phyloP scores from a whole-genome alignment of 192 early-diverging fungal genomes.

The Linnemannia exigua region DNA sequence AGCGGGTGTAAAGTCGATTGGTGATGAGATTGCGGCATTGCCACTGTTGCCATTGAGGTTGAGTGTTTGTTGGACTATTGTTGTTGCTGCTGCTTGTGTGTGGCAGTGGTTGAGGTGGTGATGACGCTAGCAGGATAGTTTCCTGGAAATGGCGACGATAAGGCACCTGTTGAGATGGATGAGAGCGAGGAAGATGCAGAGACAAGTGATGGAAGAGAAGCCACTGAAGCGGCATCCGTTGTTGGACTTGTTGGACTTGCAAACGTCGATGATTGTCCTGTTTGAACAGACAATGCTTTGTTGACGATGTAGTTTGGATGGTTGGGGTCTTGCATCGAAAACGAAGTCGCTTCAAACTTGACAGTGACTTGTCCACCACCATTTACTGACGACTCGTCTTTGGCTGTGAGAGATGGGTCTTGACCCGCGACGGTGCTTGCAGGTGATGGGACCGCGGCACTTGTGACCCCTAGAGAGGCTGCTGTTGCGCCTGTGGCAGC shows the following conservation, averaged over 20 bases:
- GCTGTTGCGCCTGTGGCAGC: neutral
- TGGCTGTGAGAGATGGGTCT: neutral
- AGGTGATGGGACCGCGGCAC: neutral
- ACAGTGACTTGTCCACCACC: slow-evolving; percentile 14
- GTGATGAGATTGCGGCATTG: neutral
- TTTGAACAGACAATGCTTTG: neutral
- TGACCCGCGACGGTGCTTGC: neutral
- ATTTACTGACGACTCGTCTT: neutral
- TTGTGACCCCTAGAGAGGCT: neutral
- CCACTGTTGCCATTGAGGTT: neutral
- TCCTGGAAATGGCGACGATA: neutral
- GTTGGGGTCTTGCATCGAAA: slow-evolving; percentile 16
- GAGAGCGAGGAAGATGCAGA: neutral
- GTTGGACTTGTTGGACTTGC: neutral
- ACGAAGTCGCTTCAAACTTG: slow-evolving; percentile 27
- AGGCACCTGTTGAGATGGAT: neutral
- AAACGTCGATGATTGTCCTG: neutral
- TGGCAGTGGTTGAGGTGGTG: too few relatives aligned
- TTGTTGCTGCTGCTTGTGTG: neutral
- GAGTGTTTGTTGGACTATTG: too few relatives aligned
- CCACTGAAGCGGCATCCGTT: neutral
- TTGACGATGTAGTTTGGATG: neutral
- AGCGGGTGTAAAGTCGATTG: neutral
- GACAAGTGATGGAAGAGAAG: neutral
- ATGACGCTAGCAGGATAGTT: slow-evolving; percentile 2